Percentiles rank a stretch among this genome's conserved stretches.
phyloP scores from a whole-genome alignment of 163 green algal species.

The Scenedesmus sp. region DNA sequence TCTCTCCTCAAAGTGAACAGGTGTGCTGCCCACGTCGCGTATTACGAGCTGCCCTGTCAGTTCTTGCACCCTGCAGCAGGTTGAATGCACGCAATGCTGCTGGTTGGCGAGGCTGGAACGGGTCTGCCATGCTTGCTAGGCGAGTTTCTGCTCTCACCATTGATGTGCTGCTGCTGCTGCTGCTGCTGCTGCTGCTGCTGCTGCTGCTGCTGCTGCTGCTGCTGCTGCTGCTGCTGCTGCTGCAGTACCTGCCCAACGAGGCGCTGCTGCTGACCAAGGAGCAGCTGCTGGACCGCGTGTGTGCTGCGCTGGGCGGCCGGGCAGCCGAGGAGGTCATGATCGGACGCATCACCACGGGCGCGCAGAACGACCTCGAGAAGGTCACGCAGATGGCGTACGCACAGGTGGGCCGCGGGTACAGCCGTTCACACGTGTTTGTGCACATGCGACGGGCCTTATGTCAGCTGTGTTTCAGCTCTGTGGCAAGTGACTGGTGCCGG shows the following conservation, averaged over 20 bases:
- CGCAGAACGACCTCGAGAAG: slow-evolving; percentile 99
- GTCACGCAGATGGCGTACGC: slow-evolving; percentile 98
- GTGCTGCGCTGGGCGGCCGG: slow-evolving; percentile 96
- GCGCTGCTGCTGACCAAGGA: slow-evolving; percentile 97
- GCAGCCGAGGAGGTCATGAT: slow-evolving; percentile 97
- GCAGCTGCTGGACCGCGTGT: slow-evolving; percentile 97
- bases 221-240: neutral
- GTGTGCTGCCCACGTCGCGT: too few species aligned
- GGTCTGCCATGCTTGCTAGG: neutral
- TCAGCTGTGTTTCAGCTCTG: neutral
- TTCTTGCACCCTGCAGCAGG: too few species aligned
- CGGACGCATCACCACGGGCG: slow-evolving; percentile 97
- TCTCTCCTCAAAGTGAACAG: too few species aligned
- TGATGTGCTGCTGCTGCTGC: too few species aligned
- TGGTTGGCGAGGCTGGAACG: too few species aligned
- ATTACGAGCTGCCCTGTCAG: too few species aligned
- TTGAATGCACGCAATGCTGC: too few species aligned
- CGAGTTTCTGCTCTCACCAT: neutral
- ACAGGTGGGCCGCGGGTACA: slow-evolving; percentile 62
- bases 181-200: too few species aligned
- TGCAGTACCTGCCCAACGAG: slow-evolving; percentile 99
- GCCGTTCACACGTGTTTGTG: too few species aligned
- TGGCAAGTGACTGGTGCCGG: too few species aligned
- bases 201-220: too few species aligned
- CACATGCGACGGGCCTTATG: too few species aligned